Evolutionary conservation across 306 rosid genomes (phyloP), one percentile per base, ranked within the genome.

Genomic region (Malus fusca): DNA sequence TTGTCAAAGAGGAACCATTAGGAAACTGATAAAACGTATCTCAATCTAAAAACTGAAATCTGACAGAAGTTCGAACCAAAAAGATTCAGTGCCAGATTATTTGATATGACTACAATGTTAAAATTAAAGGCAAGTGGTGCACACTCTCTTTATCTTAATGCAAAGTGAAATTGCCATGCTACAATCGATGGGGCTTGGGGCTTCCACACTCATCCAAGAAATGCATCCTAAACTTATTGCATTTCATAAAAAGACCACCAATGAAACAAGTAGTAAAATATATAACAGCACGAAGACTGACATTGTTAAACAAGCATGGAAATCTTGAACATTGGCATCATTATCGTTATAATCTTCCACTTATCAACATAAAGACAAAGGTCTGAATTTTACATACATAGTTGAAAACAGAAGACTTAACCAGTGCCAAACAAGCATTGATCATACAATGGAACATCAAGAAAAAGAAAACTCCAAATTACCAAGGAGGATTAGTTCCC

Each of bases 401-500:
- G 31, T 33, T 40, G 28, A 59, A 61, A 80, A 69, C 61, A 51
- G 2, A 43, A 52, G 73, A 56, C 40, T 37, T 18, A 44, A 59
- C 62, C 7, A 46, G 60, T 63, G 64, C 43, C 78, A 80, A 18
- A 44, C 12, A 60, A 80, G 63, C 69, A 63, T 26, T 48, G 65
- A 59, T 69, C 52, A 56, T 42, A 37, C 6, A 48, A 71, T 59
- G 66, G 8, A 52, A 81, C 79, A 71, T 33, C 23, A 28, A 61
- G 40, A 75, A 21, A 53, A 52, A 65, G 69, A 46, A 37, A 79
- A 75, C 74, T 83, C 70, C 81, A 73, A 52, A 86, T 88, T 82
- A 92, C 93, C 93, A 89, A 17, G 91, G 96, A 83, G 90, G 91
- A 87, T 87, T 88, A 75, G 93, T 90, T 69, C 88, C 88, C 75